A percentile compares a stretch with the other conserved stretches of the same genome.
phyloP scores from a whole-genome alignment of 257 asterid genomes.

The Gentiana macrophylla region DNA sequence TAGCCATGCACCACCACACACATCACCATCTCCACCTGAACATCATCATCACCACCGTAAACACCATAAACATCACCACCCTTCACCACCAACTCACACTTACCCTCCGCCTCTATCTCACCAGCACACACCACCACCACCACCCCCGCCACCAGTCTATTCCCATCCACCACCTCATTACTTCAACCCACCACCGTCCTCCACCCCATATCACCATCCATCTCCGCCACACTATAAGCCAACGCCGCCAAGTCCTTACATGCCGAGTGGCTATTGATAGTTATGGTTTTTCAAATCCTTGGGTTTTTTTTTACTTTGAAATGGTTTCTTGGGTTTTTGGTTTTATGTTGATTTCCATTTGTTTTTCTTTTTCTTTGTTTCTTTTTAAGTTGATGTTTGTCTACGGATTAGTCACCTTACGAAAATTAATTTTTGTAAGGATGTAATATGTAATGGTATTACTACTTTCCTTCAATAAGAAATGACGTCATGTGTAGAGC shows the following conservation, averaged over 20 bases:
- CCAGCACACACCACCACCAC: not conserved
- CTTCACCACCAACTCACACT: not conserved
- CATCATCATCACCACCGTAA: no score
- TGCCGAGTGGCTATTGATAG: not conserved
- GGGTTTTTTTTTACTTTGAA: not conserved
- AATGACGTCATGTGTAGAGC: no score
- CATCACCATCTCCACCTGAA: slow-evolving; percentile 3
- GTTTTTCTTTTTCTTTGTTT: no score
- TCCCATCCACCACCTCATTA: not conserved
- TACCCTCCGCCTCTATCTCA: slow-evolving; percentile 3
- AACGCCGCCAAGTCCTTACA: not conserved
- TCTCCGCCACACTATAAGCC: not conserved
- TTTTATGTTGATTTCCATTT: no score
- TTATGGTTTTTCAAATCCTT: not conserved
- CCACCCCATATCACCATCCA: not conserved
- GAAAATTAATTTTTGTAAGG: no score
- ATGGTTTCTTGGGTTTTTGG: no score
- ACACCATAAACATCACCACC: not conserved
- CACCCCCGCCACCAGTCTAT: slow-evolving; percentile 4
- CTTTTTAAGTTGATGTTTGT: no score
- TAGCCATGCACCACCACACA: not conserved
- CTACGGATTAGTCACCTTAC: no score
- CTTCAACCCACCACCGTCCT: not conserved
- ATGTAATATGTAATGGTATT: no score
- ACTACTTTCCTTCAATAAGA: no score